Conservation (phyloP, 2,329 filamentous ascomycete genomes). For the Pseudogymnoascus sp. region DNA sequence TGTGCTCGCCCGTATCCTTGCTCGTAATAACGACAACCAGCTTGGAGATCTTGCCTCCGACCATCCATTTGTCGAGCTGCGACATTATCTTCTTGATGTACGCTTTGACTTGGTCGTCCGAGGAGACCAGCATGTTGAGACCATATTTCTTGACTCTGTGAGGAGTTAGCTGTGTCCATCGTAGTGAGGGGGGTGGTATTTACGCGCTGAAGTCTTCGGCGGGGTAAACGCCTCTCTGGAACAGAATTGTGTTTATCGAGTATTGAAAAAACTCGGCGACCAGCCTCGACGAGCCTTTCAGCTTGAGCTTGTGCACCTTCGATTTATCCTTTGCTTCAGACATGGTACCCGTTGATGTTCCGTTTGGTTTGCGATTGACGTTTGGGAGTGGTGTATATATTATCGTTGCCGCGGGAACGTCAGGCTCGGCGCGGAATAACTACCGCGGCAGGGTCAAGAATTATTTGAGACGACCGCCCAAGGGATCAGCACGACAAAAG, state of each 20-base stretch:
- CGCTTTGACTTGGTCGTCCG: slow-evolving; percentile 95
- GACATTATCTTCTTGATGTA: slow-evolving; percentile 99
- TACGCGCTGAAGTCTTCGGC: slow-evolving; percentile 94
- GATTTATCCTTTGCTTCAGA: slow-evolving; percentile 54
- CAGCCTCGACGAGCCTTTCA: slow-evolving; percentile 77
- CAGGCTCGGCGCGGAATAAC: not conserved
- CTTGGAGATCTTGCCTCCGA: slow-evolving; percentile 92
- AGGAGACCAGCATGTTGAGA: slow-evolving; percentile 71
- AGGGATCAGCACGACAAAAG: not conserved
- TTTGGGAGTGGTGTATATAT: not conserved
- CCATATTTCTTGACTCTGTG: slow-evolving; percentile 93
- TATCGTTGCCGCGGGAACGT: slow-evolving; percentile 2
- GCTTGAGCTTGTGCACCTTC: slow-evolving; percentile 88
- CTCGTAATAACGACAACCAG: slow-evolving; percentile 93
- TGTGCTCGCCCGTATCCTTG: slow-evolving; percentile 92
- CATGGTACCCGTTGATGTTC: slow-evolving; percentile 16
- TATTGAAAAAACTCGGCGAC: slow-evolving; percentile 99
- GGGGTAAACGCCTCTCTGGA: slow-evolving; percentile 79
- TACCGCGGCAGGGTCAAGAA: slow-evolving; percentile 5
- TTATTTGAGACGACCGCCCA: not conserved
- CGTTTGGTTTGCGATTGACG: not conserved
- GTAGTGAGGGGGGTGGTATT: slow-evolving; percentile 26
- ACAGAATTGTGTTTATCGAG: slow-evolving; percentile 95
- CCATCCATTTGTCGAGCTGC: slow-evolving; percentile 96
- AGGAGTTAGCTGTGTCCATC: not conserved